Conservation (phyloP, 1,284 basidiomycete genomes). For the Cryptococcus neoformans region DNA sequence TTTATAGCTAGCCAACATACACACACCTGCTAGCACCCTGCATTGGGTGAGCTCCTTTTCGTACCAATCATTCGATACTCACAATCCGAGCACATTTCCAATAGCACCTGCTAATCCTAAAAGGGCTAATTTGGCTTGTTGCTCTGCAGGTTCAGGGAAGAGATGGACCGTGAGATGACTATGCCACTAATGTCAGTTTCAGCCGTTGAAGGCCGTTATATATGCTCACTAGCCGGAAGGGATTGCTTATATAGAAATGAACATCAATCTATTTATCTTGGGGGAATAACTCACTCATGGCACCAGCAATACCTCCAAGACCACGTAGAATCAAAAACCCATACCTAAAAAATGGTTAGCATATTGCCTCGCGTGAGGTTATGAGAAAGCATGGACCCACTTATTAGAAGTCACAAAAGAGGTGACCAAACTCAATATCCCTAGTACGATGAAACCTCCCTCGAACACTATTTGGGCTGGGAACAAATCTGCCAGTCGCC, state of each 20-base stretch:
- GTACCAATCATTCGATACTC: slow-evolving; percentile 1
- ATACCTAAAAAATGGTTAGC: slow-evolving; percentile 11
- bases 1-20: slow-evolving; percentile 31
- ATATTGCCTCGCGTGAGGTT: neutral
- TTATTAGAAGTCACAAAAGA: slow-evolving; percentile 44
- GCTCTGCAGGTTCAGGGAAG: slow-evolving; percentile 36
- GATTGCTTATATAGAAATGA: slow-evolving; percentile 12
- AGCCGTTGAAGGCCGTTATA: too few relatives aligned
- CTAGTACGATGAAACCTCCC: slow-evolving; percentile 33
- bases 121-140: slow-evolving; percentile 33
- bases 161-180: slow-evolving; percentile 37
- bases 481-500: slow-evolving; percentile 40
- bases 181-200: slow-evolving; percentile 2
- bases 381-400: slow-evolving; percentile 1
- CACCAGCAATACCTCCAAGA: slow-evolving; percentile 38
- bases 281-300: slow-evolving; percentile 31
- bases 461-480: slow-evolving; percentile 40
- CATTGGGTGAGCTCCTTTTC: neutral
- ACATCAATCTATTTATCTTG: neutral
- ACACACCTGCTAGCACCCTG: slow-evolving; percentile 26
- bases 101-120: slow-evolving; percentile 31
- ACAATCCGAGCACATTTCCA: slow-evolving; percentile 36
- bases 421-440: slow-evolving; percentile 34
- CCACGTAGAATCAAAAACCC: slow-evolving; percentile 46
- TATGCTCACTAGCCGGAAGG: slow-evolving; percentile 30